A percentile compares a stretch with the other conserved stretches of the same genome.
Conservation (phyloP, 495 filamentous ascomycete genomes). For the Aspergillus ostianus region DNA sequence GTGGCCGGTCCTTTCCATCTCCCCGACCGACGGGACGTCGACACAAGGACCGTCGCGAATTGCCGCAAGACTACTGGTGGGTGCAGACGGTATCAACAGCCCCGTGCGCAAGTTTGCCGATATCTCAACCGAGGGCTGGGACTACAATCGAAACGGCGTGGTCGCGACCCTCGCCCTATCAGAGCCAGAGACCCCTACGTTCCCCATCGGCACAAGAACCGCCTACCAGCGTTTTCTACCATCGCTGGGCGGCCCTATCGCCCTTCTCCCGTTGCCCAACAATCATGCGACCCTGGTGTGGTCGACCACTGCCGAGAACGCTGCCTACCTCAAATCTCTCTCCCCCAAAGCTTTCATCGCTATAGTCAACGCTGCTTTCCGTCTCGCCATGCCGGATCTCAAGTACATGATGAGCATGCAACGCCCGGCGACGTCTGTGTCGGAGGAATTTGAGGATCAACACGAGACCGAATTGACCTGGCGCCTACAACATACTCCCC, state of each 20-base stretch:
- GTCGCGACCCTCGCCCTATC: constrained; percentile 82
- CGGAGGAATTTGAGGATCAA: constrained; percentile 18
- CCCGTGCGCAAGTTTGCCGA: constrained; percentile 88
- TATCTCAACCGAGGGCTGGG: constrained; percentile 84
- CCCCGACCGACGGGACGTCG: constrained; percentile 33
- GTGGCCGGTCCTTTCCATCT: constrained; percentile 80
- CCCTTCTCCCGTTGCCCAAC: constrained; percentile 83
- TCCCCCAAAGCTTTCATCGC: constrained; percentile 69
- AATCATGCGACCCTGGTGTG: constrained; percentile 84
- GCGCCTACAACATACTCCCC: constrained; percentile 68
- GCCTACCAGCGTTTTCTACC: constrained; percentile 97
- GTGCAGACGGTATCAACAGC: constrained; percentile 92
- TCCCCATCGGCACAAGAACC: constrained; percentile 52
- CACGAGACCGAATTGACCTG: constrained; percentile 78
- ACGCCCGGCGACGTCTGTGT: constrained; percentile 26
- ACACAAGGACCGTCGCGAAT: constrained; percentile 45
- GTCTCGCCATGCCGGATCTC: constrained; percentile 74
- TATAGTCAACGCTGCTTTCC: constrained; percentile 92
- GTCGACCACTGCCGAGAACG: constrained; percentile 80
- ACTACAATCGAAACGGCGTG: constrained; percentile 86
- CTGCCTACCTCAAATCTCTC: constrained; percentile 75
- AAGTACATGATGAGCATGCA: constrained; percentile 70
- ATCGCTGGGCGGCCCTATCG: constrained; percentile 73
- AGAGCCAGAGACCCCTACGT: constrained; percentile 34
- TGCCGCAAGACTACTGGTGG: constrained; percentile 80